These are phyloP conservation scores for Creolimax fragrantissima DNA, from an alignment of 78 protist species.

Conservation along the genomic window DNA sequence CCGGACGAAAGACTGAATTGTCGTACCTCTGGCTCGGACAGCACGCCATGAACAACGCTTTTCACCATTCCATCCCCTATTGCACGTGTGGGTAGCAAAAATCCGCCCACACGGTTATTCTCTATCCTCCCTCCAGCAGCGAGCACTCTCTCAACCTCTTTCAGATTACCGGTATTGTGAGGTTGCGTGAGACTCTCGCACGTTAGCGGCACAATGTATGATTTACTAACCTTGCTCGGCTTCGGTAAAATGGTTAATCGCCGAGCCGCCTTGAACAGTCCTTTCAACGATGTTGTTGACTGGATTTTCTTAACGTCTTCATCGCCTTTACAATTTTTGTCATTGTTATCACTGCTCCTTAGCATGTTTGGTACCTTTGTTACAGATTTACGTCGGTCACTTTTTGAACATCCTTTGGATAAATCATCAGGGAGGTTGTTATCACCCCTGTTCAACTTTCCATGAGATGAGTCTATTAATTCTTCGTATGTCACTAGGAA, in stretches of 20 bases:
- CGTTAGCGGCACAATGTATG: neutral
- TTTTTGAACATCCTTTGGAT: neutral
- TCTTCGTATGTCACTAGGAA: neutral
- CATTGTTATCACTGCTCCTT: neutral
- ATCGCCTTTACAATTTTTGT: neutral
- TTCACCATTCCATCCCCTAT: neutral
- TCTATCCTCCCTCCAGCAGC: neutral
- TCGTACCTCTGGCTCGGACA: neutral
- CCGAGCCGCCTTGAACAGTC: neutral
- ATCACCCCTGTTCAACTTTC: neutral
- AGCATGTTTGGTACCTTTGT: neutral
- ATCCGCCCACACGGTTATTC: neutral
- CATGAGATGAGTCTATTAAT: neutral
- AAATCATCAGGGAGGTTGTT: neutral
- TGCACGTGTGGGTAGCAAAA: neutral
- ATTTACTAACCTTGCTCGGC: neutral
- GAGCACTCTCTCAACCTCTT: neutral
- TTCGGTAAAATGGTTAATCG: neutral
- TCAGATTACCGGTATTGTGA: neutral
- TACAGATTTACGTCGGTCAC: neutral
- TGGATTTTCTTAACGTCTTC: neutral
- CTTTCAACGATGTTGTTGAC: neutral
- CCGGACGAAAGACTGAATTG: neutral
- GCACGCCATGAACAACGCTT: neutral
- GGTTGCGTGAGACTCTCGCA: neutral